Conservation (phyloP, 106 monocot species). For the Apostasia shenzhenica region DNA sequence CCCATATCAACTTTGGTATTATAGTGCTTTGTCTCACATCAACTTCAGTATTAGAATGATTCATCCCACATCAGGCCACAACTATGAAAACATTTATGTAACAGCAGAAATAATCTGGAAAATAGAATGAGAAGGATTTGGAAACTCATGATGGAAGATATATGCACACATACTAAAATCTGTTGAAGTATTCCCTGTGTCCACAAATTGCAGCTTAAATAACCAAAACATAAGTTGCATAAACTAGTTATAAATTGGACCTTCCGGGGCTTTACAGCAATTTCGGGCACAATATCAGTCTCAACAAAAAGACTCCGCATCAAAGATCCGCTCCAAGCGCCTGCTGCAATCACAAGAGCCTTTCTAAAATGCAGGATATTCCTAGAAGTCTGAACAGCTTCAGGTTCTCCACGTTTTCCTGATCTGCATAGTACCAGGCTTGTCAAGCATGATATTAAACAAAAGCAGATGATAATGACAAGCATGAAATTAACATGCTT, state of each 20-base stretch:
- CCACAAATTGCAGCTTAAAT: too few species aligned
- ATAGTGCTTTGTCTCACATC: too few species aligned
- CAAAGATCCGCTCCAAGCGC: slow-evolving; percentile 78
- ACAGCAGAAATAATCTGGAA: too few species aligned
- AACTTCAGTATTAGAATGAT: too few species aligned
- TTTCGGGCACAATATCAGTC: slow-evolving; percentile 16
- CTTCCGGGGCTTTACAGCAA: slow-evolving; percentile 93
- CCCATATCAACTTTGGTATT: too few species aligned
- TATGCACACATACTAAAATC: not conserved
- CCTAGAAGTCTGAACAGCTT: slow-evolving; percentile 73
- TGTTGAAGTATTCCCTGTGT: not conserved
- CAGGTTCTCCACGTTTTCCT: slow-evolving; percentile 46
- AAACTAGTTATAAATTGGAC: slow-evolving; percentile 12
- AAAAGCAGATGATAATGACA: not conserved
- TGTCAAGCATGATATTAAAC: not conserved
- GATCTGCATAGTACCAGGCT: slow-evolving; percentile 34
- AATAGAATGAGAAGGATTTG: too few species aligned
- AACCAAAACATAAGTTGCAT: not conserved
- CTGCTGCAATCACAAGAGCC: slow-evolving; percentile 71
- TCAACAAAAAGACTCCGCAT: slow-evolving; percentile 31
- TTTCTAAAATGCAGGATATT: slow-evolving; percentile 47
- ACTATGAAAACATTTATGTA: too few species aligned
- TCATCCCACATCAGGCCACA: too few species aligned
- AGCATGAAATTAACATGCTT: not conserved
- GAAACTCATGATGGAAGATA: too few species aligned